A percentile compares a stretch with the other conserved stretches of the same genome.
Evolutionary conservation across 495 filamentous ascomycete species (phyloP).

Genomic region (Viridothelium virens): DNA sequence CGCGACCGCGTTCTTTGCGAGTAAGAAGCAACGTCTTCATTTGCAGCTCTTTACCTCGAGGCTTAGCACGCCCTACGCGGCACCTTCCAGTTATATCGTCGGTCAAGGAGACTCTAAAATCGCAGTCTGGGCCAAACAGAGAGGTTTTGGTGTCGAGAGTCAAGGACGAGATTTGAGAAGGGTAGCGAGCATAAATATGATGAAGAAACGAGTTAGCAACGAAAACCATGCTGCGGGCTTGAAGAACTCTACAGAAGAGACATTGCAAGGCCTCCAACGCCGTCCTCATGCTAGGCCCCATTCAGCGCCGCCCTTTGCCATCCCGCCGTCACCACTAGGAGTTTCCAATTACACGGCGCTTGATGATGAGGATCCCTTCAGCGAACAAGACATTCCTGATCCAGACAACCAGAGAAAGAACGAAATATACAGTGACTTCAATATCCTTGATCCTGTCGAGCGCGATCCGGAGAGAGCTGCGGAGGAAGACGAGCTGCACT

Average conservation of each 20-base stretch:
- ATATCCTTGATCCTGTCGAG: constrained; percentile 8
- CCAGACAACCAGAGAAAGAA: not conserved
- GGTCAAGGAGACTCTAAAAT: constrained; percentile 2
- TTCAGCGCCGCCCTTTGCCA: not conserved
- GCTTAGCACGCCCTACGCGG: constrained; percentile 5
- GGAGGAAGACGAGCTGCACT: not conserved
- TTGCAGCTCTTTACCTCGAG: constrained; percentile 10
- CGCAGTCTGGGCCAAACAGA: constrained; percentile 4
- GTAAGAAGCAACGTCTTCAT: constrained; percentile 7
- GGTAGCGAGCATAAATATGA: not conserved
- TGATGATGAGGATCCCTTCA: not conserved
- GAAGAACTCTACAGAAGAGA: not conserved
- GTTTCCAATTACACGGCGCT: constrained; percentile 2
- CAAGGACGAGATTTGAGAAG: not conserved
- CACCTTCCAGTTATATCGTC: not conserved
- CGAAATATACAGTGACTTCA: constrained; percentile 9
- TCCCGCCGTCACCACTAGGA: not conserved
- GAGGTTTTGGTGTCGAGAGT: not conserved
- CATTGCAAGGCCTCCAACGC: not conserved
- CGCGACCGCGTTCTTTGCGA: not conserved
- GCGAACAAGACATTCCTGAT: not conserved
- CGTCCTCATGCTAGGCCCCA: not conserved
- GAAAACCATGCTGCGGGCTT: not conserved
- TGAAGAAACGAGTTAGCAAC: not conserved
- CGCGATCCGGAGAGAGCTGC: not conserved